phyloP scores from a whole-genome alignment of 2,329 filamentous ascomycete genomes.

The Calonectria multiphialidica region DNA sequence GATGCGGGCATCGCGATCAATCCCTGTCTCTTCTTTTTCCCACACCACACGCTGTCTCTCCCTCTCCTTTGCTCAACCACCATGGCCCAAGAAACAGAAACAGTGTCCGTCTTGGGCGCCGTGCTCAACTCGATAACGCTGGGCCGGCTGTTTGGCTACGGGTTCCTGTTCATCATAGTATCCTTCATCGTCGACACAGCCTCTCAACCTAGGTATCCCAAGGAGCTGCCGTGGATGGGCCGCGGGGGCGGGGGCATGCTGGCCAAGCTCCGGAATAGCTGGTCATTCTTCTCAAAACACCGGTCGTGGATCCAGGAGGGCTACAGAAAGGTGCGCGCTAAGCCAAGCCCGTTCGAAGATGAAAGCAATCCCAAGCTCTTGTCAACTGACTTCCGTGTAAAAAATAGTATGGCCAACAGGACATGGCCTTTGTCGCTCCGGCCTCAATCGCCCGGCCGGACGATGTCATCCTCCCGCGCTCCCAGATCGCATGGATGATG shows the following conservation, averaged over 20 bases:
- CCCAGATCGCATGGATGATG: conserved; percentile 59
- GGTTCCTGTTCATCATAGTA: conserved; percentile 48
- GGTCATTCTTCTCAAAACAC: conserved; percentile 53
- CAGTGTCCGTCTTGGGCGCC: conserved; percentile 20
- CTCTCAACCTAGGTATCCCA: conserved; percentile 54
- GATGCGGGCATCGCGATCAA: background rate
- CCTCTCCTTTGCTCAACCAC: too few relatives aligned
- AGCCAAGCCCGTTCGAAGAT: too few relatives aligned
- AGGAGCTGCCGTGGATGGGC: conserved; percentile 55
- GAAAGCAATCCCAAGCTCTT: background rate
- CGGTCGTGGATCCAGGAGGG: conserved; percentile 56
- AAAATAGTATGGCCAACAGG: conserved; percentile 54
- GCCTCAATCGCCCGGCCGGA: conserved; percentile 54
- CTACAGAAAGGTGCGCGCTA: conserved; percentile 53
- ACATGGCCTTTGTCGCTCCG: conserved; percentile 56
- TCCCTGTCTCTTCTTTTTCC: too few relatives aligned
- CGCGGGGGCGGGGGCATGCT: conserved; percentile 48
- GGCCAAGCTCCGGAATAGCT: conserved; percentile 54
- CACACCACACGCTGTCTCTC: background rate
- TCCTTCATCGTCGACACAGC: conserved; percentile 56
- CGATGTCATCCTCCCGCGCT: conserved; percentile 59
- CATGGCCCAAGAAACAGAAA: conserved; percentile 15
- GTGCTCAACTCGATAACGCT: conserved; percentile 47
- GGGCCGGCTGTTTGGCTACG: conserved; percentile 42
- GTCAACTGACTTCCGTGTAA: background rate